Base-by-base conservation (phyloP, 2,329 filamentous ascomycete genomes). In the Hymenoscyphus scutula region DNA sequence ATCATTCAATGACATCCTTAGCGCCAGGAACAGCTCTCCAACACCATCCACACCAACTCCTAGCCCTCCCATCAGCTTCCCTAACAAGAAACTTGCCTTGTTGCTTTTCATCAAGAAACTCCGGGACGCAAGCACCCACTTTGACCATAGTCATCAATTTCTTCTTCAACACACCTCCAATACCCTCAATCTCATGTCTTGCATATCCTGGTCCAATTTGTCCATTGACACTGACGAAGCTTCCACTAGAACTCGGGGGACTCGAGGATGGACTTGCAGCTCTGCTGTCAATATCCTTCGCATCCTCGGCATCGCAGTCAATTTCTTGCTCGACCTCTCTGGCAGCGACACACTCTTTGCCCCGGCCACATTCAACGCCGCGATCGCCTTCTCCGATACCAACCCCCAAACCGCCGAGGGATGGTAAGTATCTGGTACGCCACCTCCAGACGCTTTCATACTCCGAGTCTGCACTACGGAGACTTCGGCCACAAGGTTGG, bases 31-130 rank as follows among this genome's bases (percentile, higher is more conserved):
- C 85, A 2, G 92, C 87, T 64, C 92, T 82, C 75, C 82, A 86
- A 75, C 94, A 98, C 93, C 94, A 97, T 0, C 90, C 91, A 75
- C 93, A 98, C 91, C 92, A 97, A 73, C 90, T 92, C 64, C 93
- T 83, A 62, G 86, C 81, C 56, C 77, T 76, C 0, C 91, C 90
- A 15, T 80, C 80, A 60, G 88, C 82, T 76, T 98, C 94, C 27
- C 89, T 79, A 17, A 82, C 81, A 29, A 97, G 78, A 68, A 89
- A 89, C 62, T 82, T 81, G 4, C 85, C 86, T 7, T 82, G 81
- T 38, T 83, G 83, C 61, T 84, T 82, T 76, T 96, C 91, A 72
- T 94, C 91, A 67, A 91, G 89, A 78, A 88, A 92, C 74, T 97
- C 91, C 65, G 89, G 89, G 13, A 97, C 94, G 65, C 89, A 91